A percentile compares a stretch with the other conserved stretches of the same genome.
Evolutionary conservation across 2,329 filamentous ascomycete species (phyloP).

Genomic region (Phoma sp.): DNA sequence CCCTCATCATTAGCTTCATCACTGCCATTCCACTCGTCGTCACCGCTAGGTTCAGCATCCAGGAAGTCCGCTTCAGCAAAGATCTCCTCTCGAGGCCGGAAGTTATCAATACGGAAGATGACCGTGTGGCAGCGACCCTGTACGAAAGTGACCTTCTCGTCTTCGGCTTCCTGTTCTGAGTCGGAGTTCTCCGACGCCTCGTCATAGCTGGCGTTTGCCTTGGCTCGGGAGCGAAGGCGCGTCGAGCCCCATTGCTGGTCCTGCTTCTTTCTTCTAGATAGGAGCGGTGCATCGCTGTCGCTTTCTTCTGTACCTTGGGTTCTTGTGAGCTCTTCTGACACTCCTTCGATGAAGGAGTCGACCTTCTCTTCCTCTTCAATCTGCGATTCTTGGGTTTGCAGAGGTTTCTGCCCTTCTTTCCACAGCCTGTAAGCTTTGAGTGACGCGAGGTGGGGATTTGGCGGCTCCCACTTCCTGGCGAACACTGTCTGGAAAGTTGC

Average conservation of each 20-base stretch:
- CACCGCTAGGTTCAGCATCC: constrained; percentile 64
- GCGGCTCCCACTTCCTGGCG: constrained; percentile 57
- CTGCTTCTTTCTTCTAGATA: constrained; percentile 22
- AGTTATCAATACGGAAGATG: constrained; percentile 76
- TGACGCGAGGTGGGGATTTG: constrained; percentile 52
- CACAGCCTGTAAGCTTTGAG: constrained; percentile 52
- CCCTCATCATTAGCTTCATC: constrained; percentile 55
- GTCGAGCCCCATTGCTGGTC: constrained; percentile 39
- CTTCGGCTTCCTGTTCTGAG: constrained; percentile 20
- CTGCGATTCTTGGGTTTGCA: neutral
- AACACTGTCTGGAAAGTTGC: constrained; percentile 73
- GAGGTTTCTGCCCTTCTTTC: constrained; percentile 32
- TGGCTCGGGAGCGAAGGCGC: constrained; percentile 40
- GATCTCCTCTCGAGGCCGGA: constrained; percentile 71
- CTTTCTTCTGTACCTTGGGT: constrained; percentile 18
- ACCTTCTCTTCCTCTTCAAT: constrained; percentile 20
- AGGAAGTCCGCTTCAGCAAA: constrained; percentile 77
- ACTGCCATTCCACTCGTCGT: constrained; percentile 65
- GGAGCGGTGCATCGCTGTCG: constrained; percentile 40
- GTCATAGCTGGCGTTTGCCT: constrained; percentile 35
- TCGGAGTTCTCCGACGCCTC: constrained; percentile 39
- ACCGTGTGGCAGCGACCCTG: constrained; percentile 76
- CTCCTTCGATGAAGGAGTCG: constrained; percentile 36
- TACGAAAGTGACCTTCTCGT: constrained; percentile 49
- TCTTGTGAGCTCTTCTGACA: constrained; percentile 12